Base-by-base conservation (phyloP, 768 basidiomycete species). In the Trametes maxima region DNA sequence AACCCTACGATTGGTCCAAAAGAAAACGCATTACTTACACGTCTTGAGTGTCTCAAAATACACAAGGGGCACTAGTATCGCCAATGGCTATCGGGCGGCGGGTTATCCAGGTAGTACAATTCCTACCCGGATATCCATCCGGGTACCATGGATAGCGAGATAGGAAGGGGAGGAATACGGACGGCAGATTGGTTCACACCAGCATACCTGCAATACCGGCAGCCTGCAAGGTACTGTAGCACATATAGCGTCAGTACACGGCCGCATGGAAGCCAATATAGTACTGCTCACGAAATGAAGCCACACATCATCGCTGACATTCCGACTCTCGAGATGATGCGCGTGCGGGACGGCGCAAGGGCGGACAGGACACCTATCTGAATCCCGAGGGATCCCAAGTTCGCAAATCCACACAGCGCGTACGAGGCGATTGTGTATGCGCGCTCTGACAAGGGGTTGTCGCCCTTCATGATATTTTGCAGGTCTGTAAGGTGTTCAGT, bases 401-500 rank as follows among this genome's bases (percentile, higher is more conserved):
- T 95, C 61, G 92, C 92, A 69, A 96, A 96, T 10, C 95, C 95
- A 73, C 93, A 95, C 16, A 95, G 85, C 17, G 89, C 88, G 72
- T 95, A 96, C 36, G 89, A 86, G 13, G 89, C 86, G 66, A 95
- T 94, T 52, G 88, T 89, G 75, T 80, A 94, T 21, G 86, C 90
- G 57, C 90, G 91, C 33, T 75, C 79, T 19, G 86, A 86, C 51
- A 94, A 81, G 3, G 89, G 83, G 50, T 79, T 74, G 22, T 76
- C 72, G 59, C 73, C 69, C 8, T 42, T 35, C 77, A 78, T 78
- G 44, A 86, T 76, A 1, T 75, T 74, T 62, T 86, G 79, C 53
- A 92, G 79, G 8, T 74, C 74, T 65, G 71, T 65, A 39, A 22
- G 10, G 21, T 13, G 40, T 54, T 28, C 45, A 28, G 53, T 44